These are phyloP conservation scores for Sugiyamaella grinbergsii DNA, from an alignment of 1,139 yeast genomes.

Conservation along the genomic window DNA sequence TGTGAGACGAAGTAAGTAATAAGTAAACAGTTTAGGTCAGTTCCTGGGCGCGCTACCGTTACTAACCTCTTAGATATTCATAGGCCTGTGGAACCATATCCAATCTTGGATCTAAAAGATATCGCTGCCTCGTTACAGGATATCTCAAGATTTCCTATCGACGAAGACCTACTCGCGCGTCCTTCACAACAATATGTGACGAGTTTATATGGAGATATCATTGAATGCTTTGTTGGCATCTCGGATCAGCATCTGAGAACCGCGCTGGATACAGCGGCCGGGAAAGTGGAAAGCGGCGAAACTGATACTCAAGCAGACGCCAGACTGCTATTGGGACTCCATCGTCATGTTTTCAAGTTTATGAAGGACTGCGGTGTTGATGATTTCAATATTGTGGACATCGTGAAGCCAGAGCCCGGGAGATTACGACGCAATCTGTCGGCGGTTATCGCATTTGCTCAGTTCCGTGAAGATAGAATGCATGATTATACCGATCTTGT, in stretches of 20 bases:
- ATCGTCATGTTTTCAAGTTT: constrained; percentile 62
- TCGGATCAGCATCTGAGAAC: constrained; percentile 51
- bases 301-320: constrained; percentile 36
- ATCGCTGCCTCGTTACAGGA: constrained; percentile 61
- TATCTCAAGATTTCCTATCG: constrained; percentile 25
- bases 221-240: constrained; percentile 69
- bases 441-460: constrained; percentile 82
- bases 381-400: constrained; percentile 74
- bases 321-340: constrained; percentile 54
- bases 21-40: too few species aligned
- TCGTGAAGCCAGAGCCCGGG: constrained; percentile 66
- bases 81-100: constrained; percentile 50
- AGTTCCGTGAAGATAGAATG: constrained; percentile 78
- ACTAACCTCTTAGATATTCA: constrained; percentile 10
- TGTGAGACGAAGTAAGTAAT: constrained; percentile 23
- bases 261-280: constrained; percentile 35
- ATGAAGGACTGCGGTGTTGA: constrained; percentile 72
- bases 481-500: constrained; percentile 66
- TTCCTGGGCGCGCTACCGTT: background rate
- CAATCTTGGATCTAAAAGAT: constrained; percentile 66
- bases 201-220: constrained; percentile 65
- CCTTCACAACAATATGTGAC: constrained; percentile 69
- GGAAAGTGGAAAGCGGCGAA: constrained; percentile 42
- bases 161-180: constrained; percentile 51
- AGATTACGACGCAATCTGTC: constrained; percentile 69